Base-by-base conservation (phyloP, 495 filamentous ascomycete species). In the Cladorrhinum samala region DNA sequence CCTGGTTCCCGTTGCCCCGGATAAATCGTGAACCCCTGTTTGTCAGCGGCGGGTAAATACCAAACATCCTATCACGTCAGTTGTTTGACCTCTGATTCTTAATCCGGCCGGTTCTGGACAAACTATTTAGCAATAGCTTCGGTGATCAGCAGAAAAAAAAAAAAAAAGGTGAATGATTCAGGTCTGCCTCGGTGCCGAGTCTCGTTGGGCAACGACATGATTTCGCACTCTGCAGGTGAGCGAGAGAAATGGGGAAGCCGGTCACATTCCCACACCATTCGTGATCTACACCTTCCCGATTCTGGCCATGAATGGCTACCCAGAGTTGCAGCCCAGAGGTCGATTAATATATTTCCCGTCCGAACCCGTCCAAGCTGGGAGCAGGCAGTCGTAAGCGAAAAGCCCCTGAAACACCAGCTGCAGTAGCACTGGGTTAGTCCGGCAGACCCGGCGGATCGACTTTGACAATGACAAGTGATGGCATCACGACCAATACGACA, bases 91-190 rank as follows among this genome's bases (percentile, higher is more conserved):
- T 19, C 24, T 47, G 21, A 16, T 33, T 8, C n/a, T 16, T 1
- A 16, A 33, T 47, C 23, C 25, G 9, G 45, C 27, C 27, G 27
- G 14, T 11, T 27, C 17, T 7, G 6, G 14, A 20, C 13, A 23
- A 14, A 47, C 45, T 47, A 47, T 47, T 47, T 47, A 47, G 13
- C 45, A 47, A 47, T 47, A 47, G 45, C 45, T 47, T 47, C 21
- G n/a, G 45, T 13, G 45, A 47, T 47, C 45, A 17, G 24, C 45
- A n/a, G n/a, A n/a, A n/a, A n/a, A n/a, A n/a, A n/a, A n/a, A n/a
- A n/a, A n/a, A n/a, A n/a, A n/a, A n/a, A n/a, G n/a, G n/a, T n/a
- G n/a, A n/a, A n/a, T n/a, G n/a, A n/a, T n/a, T n/a, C n/a, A n/a
- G 27, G 27, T 33, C 27, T 33, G 27, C 3, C 24, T 47, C 45